Percentiles rank a stretch among this genome's conserved stretches.
Conservation (phyloP, 2,329 filamentous ascomycete genomes). For the Cryphonectria radicalis region DNA sequence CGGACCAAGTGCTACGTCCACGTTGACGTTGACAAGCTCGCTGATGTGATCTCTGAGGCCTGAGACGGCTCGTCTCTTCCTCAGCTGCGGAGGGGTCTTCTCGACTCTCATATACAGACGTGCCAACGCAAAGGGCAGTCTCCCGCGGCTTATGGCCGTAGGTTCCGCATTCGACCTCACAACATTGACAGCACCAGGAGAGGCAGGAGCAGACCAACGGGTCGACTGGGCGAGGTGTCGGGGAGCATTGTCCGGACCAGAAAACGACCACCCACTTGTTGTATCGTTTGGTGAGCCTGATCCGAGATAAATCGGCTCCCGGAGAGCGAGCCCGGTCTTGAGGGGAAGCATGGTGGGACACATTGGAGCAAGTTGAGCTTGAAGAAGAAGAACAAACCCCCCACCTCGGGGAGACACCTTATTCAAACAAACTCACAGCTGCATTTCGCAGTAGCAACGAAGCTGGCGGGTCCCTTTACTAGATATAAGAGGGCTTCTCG, state of each 20-base stretch:
- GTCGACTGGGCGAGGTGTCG: not conserved
- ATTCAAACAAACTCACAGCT: not conserved
- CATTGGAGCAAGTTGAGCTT: not conserved
- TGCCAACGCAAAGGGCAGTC: constrained; percentile 14
- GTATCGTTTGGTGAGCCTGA: not conserved
- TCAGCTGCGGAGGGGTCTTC: constrained; percentile 6
- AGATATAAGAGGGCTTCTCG: not conserved
- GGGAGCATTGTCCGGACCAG: not conserved
- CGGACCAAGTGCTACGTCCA: constrained; percentile 3
- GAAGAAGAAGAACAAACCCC: not conserved
- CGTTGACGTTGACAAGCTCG: not conserved
- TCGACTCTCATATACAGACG: constrained; percentile 4
- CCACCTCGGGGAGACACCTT: not conserved
- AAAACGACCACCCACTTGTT: not conserved
- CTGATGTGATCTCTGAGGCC: constrained; percentile 1
- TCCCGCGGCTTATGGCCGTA: not conserved
- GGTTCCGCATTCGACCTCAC: not conserved
- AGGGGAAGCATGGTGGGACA: not conserved
- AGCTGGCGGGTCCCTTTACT: not conserved
- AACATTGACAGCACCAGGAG: not conserved
- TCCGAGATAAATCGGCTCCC: not conserved
- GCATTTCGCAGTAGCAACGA: not conserved
- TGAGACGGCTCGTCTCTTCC: constrained; percentile 6
- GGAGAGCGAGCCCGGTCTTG: not conserved
- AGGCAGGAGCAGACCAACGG: not conserved